A percentile compares a stretch with the other conserved stretches of the same genome.
Evolutionary conservation across 345 rosid genomes (phyloP).

Genomic region (Eucalyptus erythrocorys): DNA sequence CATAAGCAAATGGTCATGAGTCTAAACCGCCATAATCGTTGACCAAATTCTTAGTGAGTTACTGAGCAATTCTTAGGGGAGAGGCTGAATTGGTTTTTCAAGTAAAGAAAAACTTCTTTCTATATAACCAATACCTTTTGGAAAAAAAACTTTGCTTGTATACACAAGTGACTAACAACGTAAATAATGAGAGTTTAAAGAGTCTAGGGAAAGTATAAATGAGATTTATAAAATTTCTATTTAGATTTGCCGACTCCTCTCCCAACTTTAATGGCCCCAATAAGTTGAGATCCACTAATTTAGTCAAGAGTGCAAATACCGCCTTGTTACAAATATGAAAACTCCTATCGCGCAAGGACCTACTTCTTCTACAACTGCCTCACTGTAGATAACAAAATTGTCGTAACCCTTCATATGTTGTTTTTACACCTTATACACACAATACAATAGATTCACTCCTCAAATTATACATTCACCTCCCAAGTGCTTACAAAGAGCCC

Average conservation of each 20-base stretch:
- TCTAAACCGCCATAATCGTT: neutral
- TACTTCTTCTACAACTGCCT: neutral
- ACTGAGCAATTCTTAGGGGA: neutral
- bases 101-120: neutral
- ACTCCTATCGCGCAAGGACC: neutral
- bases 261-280: neutral
- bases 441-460: neutral
- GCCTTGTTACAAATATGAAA: neutral
- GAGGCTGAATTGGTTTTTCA: neutral
- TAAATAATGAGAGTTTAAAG: neutral
- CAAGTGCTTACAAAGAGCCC: neutral
- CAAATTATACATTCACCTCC: neutral
- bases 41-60: neutral
- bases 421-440: neutral
- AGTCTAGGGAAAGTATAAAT: neutral
- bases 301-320: neutral
- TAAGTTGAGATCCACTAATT: neutral
- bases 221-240: neutral
- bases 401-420: neutral
- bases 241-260: neutral
- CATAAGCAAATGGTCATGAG: neutral
- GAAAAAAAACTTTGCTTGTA: neutral
- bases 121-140: neutral
- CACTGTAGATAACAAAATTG: neutral
- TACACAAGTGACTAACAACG: neutral